Evolutionary conservation across 805 yeast species (phyloP).

Genomic region (Jamesozyma hellenica): DNA sequence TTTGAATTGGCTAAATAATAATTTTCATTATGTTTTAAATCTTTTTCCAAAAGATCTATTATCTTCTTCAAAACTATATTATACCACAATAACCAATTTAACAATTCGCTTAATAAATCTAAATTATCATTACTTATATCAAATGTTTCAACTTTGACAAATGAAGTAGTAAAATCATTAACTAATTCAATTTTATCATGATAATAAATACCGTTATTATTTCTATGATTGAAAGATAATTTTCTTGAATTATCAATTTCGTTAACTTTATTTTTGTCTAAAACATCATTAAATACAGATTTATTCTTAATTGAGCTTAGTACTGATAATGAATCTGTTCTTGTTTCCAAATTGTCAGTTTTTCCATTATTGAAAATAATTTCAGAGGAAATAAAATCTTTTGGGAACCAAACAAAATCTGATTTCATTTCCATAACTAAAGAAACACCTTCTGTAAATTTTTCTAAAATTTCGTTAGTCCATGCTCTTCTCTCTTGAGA

Average conservation of each 20-base stretch:
- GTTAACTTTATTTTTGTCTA: too few species aligned
- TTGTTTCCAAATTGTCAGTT: conserved; percentile 13
- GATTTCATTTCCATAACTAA: conserved; percentile 19
- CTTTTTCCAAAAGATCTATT: conserved; percentile 2
- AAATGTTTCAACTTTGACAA: conserved; percentile 17
- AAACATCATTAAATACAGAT: not conserved
- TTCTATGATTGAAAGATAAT: not conserved
- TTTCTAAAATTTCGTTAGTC: conserved; percentile 24
- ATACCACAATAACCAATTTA: conserved; percentile 28
- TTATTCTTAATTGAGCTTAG: not conserved
- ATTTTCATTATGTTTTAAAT: not conserved
- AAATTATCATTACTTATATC: conserved; percentile 26
- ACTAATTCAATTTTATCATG: conserved; percentile 11
- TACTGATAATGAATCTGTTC: not conserved
- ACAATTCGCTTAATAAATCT: conserved; percentile 19
- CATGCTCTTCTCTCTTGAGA: conserved; percentile 15
- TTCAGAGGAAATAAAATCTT: conserved; percentile 17
- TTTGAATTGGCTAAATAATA: not conserved
- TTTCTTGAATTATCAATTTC: not conserved
- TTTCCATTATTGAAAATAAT: conserved; percentile 9
- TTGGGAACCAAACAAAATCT: conserved; percentile 18
- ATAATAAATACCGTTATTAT: not conserved
- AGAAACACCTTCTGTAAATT: conserved; percentile 19
- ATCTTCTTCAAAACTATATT: conserved; percentile 9
- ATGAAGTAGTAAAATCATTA: conserved; percentile 24